Evolutionary conservation across 805 yeast species (phyloP), one percentile per base, ranked within the genome.

Genomic region (Jamesozyma spencerorum): DNA sequence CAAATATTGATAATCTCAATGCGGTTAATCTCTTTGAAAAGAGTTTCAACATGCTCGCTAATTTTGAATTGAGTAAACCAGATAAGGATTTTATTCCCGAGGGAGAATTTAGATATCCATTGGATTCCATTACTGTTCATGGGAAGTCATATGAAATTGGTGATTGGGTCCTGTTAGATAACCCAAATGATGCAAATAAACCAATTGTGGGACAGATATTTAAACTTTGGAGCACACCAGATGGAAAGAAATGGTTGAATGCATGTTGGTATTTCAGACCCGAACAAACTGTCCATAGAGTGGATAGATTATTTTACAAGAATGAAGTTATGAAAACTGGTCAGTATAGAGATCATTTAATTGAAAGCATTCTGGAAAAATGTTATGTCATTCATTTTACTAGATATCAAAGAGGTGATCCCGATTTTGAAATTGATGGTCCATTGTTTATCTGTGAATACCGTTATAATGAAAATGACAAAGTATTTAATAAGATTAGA

Each of bases 211-310:
- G 94, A 13, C 98, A 92, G 63, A 75, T 92, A 22, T 92, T 90
- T 66, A 74, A 95, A 54, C 74, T 92, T 46, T 92, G 98, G 98
- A 71, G 77, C n/a, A 68, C 72, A 5, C 67, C 70, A 15, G 94
- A 87, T 48, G 94, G 88, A 41, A 79, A 80, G 53, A 75, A 81
- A 45, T 88, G 88, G 78, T 74, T 88, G 56, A 90, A 92, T 58
- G 95, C 85, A 31, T 92, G 97, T 68, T 92, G 97, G 98, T 92
- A 90, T 63, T 82, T 85, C 55, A 77, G 97, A 51, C 96, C 98
- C 1, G 97, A 92, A 60, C 97, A 94, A 70, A 92, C 98, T 0
- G 94, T 92, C 34, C 98, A 92, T 62, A 75, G 94, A 51, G 81
- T 72, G 34, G 97, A 92, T 63, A 71, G 95, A 55, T 65, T 87